phyloP scores from a whole-genome alignment of 1,284 basidiomycete genomes.

The Cronartium quercuum region DNA sequence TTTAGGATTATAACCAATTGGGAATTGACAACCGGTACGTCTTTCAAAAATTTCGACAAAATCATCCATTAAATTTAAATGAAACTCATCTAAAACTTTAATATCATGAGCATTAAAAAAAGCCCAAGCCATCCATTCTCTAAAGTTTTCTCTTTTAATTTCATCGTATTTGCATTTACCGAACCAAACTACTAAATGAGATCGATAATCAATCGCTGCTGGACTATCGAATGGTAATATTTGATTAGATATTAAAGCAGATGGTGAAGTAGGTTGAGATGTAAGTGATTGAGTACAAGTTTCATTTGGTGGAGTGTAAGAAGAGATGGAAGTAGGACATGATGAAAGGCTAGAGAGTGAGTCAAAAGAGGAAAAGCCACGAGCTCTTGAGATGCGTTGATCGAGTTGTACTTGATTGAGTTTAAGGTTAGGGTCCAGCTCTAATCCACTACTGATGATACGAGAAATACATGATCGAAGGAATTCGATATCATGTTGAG shows the following conservation, averaged over 20 bases:
- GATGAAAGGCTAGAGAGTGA: neutral
- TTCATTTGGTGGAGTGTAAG: neutral
- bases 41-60: conserved; percentile 45
- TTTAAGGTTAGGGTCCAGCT: neutral
- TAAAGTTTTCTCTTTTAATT: conserved; percentile 42
- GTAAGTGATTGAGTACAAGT: too few species aligned
- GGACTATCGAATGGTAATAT: conserved; percentile 20
- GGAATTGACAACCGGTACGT: conserved; percentile 45
- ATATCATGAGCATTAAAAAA: conserved; percentile 44
- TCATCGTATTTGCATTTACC: conserved; percentile 26
- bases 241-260: neutral
- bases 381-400: too few species aligned
- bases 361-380: too few species aligned
- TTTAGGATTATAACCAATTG: conserved; percentile 36
- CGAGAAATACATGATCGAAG: conserved; percentile 11
- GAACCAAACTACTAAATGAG: conserved; percentile 24
- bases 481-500: conserved; percentile 4
- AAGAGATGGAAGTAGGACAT: neutral
- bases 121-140: conserved; percentile 48
- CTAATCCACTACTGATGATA: conserved; percentile 16
- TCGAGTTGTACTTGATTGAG: too few species aligned
- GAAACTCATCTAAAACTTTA: conserved; percentile 35
- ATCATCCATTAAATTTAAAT: conserved; percentile 44
- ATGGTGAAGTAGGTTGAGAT: too few species aligned
- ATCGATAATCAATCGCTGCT: conserved; percentile 11